A percentile compares a stretch with the other conserved stretches of the same genome.
Evolutionary conservation across 2,329 filamentous ascomycete genomes (phyloP).

Genomic region (Claviceps quebecensis): DNA sequence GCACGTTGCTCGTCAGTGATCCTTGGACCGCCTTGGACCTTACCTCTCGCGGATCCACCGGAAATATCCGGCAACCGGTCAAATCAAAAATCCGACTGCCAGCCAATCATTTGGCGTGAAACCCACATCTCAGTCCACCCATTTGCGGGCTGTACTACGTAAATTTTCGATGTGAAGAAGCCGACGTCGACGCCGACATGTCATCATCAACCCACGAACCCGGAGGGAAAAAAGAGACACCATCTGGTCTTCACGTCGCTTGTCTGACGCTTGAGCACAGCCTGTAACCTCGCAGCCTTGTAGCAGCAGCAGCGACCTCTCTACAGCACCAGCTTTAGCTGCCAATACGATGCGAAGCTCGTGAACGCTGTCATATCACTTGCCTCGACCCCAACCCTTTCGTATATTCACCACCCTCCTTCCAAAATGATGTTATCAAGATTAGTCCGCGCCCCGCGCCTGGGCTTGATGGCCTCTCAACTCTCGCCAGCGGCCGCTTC

Average conservation of each 20-base stretch:
- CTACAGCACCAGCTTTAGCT: neutral
- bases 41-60: no score
- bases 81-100: slow-evolving; percentile 1
- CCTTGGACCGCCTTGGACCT: no score
- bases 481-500: slow-evolving; percentile 14
- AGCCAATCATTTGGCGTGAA: neutral
- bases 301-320: neutral
- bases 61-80: neutral
- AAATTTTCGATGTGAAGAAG: slow-evolving; percentile 1
- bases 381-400: neutral
- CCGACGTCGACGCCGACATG: neutral
- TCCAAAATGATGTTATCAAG: slow-evolving; percentile 25
- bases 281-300: neutral
- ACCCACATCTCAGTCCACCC: neutral
- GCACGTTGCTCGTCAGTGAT: neutral
- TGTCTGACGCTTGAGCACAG: neutral
- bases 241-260: neutral
- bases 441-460: slow-evolving; percentile 19
- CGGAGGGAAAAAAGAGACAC: neutral
- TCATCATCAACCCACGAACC: neutral
- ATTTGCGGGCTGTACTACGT: neutral
- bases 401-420: neutral
- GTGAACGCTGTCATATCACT: neutral
- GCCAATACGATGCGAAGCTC: slow-evolving; percentile 2
- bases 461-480: slow-evolving; percentile 18